Evolutionary conservation across 169 alveolate genomes (phyloP), one percentile per base, ranked within the genome.

Genomic region (Plasmodium knowlesi): DNA sequence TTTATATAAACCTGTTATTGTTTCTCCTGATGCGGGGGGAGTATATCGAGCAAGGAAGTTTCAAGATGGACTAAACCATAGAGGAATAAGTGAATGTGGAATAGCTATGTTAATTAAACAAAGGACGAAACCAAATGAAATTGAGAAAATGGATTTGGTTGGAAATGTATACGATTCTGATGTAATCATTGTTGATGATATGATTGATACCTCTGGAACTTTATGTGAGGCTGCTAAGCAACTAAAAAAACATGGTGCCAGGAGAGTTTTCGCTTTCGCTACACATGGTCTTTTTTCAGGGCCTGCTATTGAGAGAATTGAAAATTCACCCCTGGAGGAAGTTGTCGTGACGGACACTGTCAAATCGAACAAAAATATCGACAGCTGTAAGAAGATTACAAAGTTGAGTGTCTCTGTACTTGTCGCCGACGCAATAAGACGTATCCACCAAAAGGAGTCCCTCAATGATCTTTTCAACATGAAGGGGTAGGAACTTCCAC

Each of bases 121-220:
- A 71, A 93, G 98, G 72, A 28, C 94, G 57, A 93, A 89, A 32
- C 98, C 99, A 12, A 97, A 97, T 70, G 96, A 97, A 89, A 95
- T 98, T 28, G 99, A 97, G 3, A 83, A 96, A 89, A 98, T 98
- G 99, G 98, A 97, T 37, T 94, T 99, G 34, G 98, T 98, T 46
- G 99, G 99, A 30, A 83, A 86, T 61, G 99, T 99, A 8, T 96
- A 96, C 57, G 99, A 99, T 22, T 96, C 98, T 53, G 98, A 97
- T 84, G 98, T 98, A 19, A 98, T 99, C 71, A 98, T 99, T 22
- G 99, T 98, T 3, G 99, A 99, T 95, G 99, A 99, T 92, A 98
- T 99, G 99, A 98, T 98, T 25, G 99, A 99, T 82, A 98, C 99
- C 0, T 99, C 99, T 39, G 99, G 99, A 43, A 99, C 99, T n/a